Evolutionary conservation across 2,329 filamentous ascomycete genomes (phyloP).

Genomic region (Calonectria leucothoes): DNA sequence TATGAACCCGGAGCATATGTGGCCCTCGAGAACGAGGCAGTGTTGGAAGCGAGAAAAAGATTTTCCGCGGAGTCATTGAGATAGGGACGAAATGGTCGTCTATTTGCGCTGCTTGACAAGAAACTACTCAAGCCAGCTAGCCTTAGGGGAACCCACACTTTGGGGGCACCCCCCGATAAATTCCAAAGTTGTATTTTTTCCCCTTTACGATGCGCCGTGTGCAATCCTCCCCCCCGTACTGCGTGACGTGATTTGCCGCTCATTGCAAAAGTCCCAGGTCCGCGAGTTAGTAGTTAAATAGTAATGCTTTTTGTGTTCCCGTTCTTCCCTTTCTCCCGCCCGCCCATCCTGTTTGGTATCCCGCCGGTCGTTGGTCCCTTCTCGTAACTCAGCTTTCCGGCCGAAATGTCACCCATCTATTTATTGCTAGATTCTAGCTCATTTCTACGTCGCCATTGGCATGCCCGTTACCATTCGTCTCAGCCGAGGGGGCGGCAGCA

Average conservation of each 20-base stretch:
- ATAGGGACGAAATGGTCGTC: slow-evolving; percentile 4
- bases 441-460: slow-evolving; percentile 59
- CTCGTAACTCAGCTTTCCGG: background rate
- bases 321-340: background rate
- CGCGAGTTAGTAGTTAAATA: slow-evolving; percentile 21
- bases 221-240: slow-evolving; percentile 8
- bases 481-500: slow-evolving; percentile 28
- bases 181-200: slow-evolving; percentile 1
- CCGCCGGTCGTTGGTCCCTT: background rate
- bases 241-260: slow-evolving; percentile 19
- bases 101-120: slow-evolving; percentile 8
- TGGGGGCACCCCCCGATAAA: slow-evolving; percentile 7
- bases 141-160: background rate
- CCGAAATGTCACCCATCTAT: background rate
- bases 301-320: slow-evolving; percentile 21
- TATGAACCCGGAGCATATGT: background rate
- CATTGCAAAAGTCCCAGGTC: slow-evolving; percentile 17
- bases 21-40: background rate
- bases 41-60: background rate
- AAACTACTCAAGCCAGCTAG: slow-evolving; percentile 1
- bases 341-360: too few relatives aligned
- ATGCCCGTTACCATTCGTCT: slow-evolving; percentile 47
- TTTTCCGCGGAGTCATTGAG: slow-evolving; percentile 15
- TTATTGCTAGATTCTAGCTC: slow-evolving; percentile 26
- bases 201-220: slow-evolving; percentile 21